These are phyloP conservation scores for Macrophomina tecta DNA, from an alignment of 2,329 filamentous ascomycete genomes.

Conservation along the genomic window DNA sequence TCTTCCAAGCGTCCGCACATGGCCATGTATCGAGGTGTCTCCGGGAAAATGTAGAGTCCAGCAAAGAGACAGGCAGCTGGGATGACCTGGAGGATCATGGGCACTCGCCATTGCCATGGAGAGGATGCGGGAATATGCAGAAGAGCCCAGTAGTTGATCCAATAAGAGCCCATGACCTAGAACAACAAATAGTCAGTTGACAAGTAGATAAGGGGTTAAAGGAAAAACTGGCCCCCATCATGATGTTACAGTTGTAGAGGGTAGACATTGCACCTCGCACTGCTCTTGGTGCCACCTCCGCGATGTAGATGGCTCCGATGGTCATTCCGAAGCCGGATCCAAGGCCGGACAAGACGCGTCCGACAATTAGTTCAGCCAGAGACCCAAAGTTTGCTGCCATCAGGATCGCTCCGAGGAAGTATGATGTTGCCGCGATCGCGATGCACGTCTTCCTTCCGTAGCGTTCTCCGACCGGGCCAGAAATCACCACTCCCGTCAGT, in stretches of 20 bases:
- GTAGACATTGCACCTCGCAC: conserved; percentile 6
- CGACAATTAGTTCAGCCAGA: too few species aligned
- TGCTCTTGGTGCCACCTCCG: not conserved
- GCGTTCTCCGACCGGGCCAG: not conserved
- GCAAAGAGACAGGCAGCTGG: not conserved
- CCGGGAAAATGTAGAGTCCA: not conserved
- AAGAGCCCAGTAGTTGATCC: conserved; percentile 9
- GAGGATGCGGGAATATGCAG: not conserved
- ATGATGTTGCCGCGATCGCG: not conserved
- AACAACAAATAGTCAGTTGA: too few species aligned
- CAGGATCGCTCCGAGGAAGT: not conserved
- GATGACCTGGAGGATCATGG: conserved; percentile 2
- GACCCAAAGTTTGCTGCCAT: not conserved
- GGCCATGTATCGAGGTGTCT: conserved; percentile 6
- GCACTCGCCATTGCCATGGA: conserved; percentile 3
- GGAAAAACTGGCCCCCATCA: not conserved
- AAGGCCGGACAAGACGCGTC: too few species aligned
- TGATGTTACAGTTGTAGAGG: conserved; percentile 6
- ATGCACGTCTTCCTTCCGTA: not conserved
- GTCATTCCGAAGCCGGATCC: too few species aligned
- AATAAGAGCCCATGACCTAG: not conserved
- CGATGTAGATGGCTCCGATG: too few species aligned
- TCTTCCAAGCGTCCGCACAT: conserved; percentile 1
- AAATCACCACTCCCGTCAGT: conserved; percentile 14
- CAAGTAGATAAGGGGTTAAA: too few species aligned